Evolutionary conservation across 345 rosid species (phyloP), one percentile per base, ranked within the genome.

Genomic region (Chamaenerion angustifolium): DNA sequence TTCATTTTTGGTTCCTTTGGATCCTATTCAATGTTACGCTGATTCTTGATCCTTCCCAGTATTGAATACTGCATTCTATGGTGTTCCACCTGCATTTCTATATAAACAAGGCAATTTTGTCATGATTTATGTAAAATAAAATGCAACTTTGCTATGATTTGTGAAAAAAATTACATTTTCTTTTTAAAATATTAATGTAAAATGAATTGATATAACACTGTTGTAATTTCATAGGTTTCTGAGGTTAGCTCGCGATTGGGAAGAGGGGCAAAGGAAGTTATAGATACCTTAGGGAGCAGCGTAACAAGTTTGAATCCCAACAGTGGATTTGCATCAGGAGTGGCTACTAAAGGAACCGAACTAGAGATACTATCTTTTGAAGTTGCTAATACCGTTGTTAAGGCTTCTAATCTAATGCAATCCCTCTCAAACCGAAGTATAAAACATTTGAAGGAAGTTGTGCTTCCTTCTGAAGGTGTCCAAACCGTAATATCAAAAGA

Each of bases 281-380:
- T 88, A 63, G 97, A 88, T 71, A 80, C 84, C 4, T 89, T 88
- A 46, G 88, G 95, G 35, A 88, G 97, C 62, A 85, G 95, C 70
- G 74, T 88, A 93, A 75, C 95, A 12, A 85, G 71, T 77, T 76
- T 88, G 48, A 82, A 79, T 63, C 65, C 56, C n/a, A 66, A 60
- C 11, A 64, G 80, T 60, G 93, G 93, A 43, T 88, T 85, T 57
- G 70, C 76, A 48, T 73, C 89, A 8, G 88, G 85, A 59, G 67
- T 73, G 60, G 73, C 80, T 43, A 69, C 77, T 40, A 88, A 80
- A 71, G 92, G 95, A 54, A 79, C 52, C 57, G 83, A 76, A 57
- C 77, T 88, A 40, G 73, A 72, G 16, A 85, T 88, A 58, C 61
- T 88, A 49, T 72, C 97, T 49, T 88, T 88, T 71, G 95, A 88